Conservation (phyloP, 2,329 filamentous ascomycete genomes). For the Arachnomyces sp. region DNA sequence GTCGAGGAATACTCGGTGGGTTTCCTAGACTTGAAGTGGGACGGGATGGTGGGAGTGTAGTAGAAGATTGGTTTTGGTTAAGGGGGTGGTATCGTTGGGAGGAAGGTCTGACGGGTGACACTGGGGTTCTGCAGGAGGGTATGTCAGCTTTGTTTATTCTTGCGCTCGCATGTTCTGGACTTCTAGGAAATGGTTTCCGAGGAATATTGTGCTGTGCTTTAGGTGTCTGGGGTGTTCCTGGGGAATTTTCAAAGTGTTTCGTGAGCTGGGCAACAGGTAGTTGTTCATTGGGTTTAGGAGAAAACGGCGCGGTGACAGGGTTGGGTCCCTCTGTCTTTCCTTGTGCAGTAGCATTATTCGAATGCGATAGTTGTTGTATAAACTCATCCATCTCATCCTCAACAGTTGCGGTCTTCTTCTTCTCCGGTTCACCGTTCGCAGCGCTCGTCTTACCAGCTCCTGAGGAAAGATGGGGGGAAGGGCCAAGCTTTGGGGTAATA, state of each 20-base stretch:
- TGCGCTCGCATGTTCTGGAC: constrained; percentile 15
- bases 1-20: constrained; percentile 34
- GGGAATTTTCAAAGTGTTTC: constrained; percentile 10
- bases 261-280: constrained; percentile 14
- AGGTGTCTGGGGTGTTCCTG: constrained; percentile 1
- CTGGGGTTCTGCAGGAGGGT: constrained; percentile 16
- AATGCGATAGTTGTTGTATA: not conserved
- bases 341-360: too few species aligned
- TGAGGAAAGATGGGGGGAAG: not conserved
- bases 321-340: too few species aligned
- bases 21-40: constrained; percentile 36
- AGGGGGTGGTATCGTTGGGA: constrained; percentile 24
- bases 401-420: not conserved
- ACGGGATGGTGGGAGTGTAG: constrained; percentile 25
- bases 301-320: not conserved
- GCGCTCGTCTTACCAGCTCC: not conserved
- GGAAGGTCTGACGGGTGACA: constrained; percentile 20
- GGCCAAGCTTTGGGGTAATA: constrained; percentile 5
- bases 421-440: not conserved
- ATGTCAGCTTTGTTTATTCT: constrained; percentile 17
- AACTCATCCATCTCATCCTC: not conserved
- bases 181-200: constrained; percentile 13
- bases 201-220: constrained; percentile 6
- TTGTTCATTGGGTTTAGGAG: constrained; percentile 2
- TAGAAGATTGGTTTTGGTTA: constrained; percentile 24